Conservation (phyloP, 441 rosid species). For the Hura crepitans region DNA sequence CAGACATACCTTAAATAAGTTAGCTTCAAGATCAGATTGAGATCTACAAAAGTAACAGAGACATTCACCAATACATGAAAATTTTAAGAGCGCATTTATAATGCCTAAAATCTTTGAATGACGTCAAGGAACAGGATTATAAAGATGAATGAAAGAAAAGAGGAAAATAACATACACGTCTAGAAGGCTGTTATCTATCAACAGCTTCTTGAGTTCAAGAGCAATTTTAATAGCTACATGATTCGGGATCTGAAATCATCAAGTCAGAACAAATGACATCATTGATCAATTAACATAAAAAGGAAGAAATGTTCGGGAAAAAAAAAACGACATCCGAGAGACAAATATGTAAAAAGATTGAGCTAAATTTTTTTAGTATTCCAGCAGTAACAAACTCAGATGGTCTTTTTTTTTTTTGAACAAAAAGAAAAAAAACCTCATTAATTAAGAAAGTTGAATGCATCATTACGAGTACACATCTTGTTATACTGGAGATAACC, state of each 20-base stretch:
- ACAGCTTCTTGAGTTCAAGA: slow-evolving; percentile 93
- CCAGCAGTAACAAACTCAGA: background rate
- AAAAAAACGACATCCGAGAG: background rate
- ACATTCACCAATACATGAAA: slow-evolving; percentile 11
- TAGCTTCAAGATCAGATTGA: slow-evolving; percentile 89
- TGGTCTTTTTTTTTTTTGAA: too few relatives aligned
- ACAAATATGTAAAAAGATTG: background rate
- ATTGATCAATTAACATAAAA: background rate
- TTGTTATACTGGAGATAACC: too few relatives aligned
- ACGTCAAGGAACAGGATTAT: background rate
- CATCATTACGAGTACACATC: too few relatives aligned
- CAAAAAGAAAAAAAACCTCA: too few relatives aligned
- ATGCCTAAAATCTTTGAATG: background rate
- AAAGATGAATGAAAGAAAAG: background rate
- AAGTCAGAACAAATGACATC: slow-evolving; percentile 2
- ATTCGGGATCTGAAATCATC: slow-evolving; percentile 72
- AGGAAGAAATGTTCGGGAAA: background rate
- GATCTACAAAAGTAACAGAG: slow-evolving; percentile 51
- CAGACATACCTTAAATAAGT: slow-evolving; percentile 68
- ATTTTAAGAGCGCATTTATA: background rate
- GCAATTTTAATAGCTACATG: slow-evolving; percentile 95
- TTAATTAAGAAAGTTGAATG: too few relatives aligned
- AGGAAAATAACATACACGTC: slow-evolving; percentile 63
- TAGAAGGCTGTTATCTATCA: slow-evolving; percentile 94
- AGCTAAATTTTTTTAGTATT: background rate